A percentile compares a stretch with the other conserved stretches of the same genome.
These are phyloP conservation scores for Pyrenochaeta sp. DNA, from an alignment of 2,329 filamentous ascomycete species.

Conservation along the genomic window DNA sequence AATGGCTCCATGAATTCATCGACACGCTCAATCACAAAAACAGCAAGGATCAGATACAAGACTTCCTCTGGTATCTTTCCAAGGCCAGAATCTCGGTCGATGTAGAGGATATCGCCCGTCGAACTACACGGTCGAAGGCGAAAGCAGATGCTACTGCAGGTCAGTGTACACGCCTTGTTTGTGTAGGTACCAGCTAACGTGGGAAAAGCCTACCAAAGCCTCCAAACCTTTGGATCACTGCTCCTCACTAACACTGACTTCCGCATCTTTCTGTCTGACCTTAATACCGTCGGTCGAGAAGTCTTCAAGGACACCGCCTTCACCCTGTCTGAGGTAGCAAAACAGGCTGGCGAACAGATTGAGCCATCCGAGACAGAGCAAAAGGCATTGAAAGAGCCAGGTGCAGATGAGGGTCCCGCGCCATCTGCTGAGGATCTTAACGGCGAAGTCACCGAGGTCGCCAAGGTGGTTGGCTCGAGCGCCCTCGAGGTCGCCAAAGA, in stretches of 20 bases:
- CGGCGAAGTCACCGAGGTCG: constrained; percentile 54
- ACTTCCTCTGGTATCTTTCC: constrained; percentile 85
- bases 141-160: constrained; percentile 77
- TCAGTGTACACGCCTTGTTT: constrained; percentile 46
- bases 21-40: constrained; percentile 87
- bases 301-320: constrained; percentile 88
- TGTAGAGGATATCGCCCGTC: constrained; percentile 67
- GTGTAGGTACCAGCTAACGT: constrained; percentile 24
- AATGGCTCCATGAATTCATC: constrained; percentile 81
- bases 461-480: constrained; percentile 56
- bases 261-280: constrained; percentile 81
- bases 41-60: constrained; percentile 82
- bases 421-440: constrained; percentile 71
- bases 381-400: constrained; percentile 61
- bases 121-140: constrained; percentile 69
- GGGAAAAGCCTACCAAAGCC: constrained; percentile 74
- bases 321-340: constrained; percentile 77
- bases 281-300: constrained; percentile 80
- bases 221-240: constrained; percentile 84
- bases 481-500: constrained; percentile 61
- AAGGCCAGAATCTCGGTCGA: constrained; percentile 77
- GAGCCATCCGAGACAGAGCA: constrained; percentile 72
- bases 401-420: constrained; percentile 59
- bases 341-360: constrained; percentile 75
- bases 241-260: constrained; percentile 91